phyloP scores from a whole-genome alignment of 179 eudicot species.

The Heliamphora pulchella region DNA sequence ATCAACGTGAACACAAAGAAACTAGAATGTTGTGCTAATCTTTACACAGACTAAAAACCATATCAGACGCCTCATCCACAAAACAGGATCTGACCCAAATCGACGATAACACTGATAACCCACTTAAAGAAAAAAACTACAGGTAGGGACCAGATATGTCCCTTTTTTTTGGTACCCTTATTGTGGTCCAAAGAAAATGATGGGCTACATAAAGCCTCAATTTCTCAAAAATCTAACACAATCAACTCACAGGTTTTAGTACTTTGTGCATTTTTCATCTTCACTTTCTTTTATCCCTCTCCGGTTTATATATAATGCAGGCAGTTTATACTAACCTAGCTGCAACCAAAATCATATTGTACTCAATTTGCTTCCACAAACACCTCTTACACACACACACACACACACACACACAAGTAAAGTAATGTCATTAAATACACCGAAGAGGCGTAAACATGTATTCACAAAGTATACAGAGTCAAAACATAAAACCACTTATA shows the following conservation, averaged over 20 bases:
- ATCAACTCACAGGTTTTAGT: background rate
- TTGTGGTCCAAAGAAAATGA: background rate
- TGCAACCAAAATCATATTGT: background rate
- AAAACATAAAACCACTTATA: too few species aligned
- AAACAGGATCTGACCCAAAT: background rate
- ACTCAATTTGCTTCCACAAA: background rate
- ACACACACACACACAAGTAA: too few species aligned
- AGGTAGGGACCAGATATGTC: background rate
- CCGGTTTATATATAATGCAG: background rate
- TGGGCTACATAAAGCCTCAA: background rate
- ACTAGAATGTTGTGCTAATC: background rate
- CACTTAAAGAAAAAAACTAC: background rate
- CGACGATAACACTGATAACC: background rate
- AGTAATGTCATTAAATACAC: too few species aligned
- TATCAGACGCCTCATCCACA: background rate
- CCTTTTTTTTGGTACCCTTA: background rate
- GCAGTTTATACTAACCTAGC: background rate
- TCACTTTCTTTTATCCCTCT: background rate
- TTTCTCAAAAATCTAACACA: background rate
- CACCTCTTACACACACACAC: too few species aligned
- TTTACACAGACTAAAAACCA: background rate
- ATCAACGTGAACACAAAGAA: background rate
- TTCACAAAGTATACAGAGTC: too few species aligned
- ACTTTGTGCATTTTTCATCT: too few species aligned
- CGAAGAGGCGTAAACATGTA: too few species aligned